Evolutionary conservation across 345 rosid genomes (phyloP), one percentile per base, ranked within the genome.

Genomic region (Lepidium sativum): DNA sequence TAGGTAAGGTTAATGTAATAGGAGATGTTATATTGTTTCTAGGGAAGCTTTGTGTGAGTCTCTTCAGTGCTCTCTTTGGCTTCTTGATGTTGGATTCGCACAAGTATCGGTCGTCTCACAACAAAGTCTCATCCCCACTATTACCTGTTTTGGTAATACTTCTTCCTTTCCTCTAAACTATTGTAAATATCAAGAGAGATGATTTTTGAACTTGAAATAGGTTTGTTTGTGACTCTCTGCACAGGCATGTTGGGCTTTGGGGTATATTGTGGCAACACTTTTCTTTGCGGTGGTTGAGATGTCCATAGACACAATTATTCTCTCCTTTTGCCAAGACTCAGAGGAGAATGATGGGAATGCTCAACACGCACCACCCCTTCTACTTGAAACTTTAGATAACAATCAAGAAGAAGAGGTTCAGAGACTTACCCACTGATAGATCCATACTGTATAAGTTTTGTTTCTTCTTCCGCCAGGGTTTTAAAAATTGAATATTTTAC

Each of bases 331-430:
- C 66, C 99, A 88, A 83, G 99, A 90, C 67, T 81, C 97, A 0
- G 99, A 94, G 64, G 97, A 94, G 85, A 90, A 94, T 80, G 88
- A 94, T 73, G 99, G 99, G 52, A 88, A 87, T 1, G 99, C 99
- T 14, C 99, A 86, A 66, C 92, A 81, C 50, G 99, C 99, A 1
- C 99, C 97, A 4, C 87, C 90, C 8, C 96, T 90, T 66, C 97
- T 94, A 67, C 81, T 90, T 8, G 85, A 88, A 65, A 90, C 97
- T 50, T 84, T 94, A 68, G 86, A 78, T 61, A 55, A 38, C 50
- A 68, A 50, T 68, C 48, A 63, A 3, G 74, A 68, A n/a, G 69
- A 63, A 35, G 78, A 74, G 34, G 55, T 63, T 68, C 70, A 74
- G 69, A 68, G 78, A 62, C 78, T 74, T 58, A 68, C 65, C 54